Conservation (phyloP, 2,329 filamentous ascomycete genomes). For the Xylaria sp. region DNA sequence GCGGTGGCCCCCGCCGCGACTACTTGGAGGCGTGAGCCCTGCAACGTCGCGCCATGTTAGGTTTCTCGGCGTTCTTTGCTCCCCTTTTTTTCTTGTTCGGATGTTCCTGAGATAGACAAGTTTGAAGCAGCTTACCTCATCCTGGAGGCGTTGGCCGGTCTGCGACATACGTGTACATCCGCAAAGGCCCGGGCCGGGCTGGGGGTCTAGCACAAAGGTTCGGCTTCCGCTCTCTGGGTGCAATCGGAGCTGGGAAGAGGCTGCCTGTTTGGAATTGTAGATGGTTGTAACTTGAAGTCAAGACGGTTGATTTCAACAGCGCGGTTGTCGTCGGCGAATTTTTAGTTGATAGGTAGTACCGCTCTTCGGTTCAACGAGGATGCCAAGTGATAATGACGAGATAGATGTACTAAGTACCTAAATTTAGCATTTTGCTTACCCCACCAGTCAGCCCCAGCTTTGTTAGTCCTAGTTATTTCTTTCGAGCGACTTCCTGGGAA, state of each 20-base stretch:
- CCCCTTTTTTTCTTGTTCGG: no score
- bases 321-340: conserved; percentile 17
- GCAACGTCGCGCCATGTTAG: conserved; percentile 7
- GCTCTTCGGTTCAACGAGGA: neutral
- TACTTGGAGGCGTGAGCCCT: conserved; percentile 64
- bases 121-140: conserved; percentile 59
- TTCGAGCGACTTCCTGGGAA: no score
- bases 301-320: neutral
- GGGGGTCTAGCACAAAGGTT: conserved; percentile 13
- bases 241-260: neutral
- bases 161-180: conserved; percentile 56
- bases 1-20: conserved; percentile 66
- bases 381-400: conserved; percentile 5
- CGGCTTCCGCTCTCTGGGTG: neutral
- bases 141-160: conserved; percentile 57
- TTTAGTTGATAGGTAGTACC: neutral
- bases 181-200: conserved; percentile 39
- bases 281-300: neutral
- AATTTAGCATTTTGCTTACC: no score
- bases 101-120: no score
- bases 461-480: no score
- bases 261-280: neutral
- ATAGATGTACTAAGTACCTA: no score
- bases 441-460: no score
- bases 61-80: neutral